Evolutionary conservation across 1,139 yeast species (phyloP), one percentile per base, ranked within the genome.

Genomic region (Suhomyces taliae): DNA sequence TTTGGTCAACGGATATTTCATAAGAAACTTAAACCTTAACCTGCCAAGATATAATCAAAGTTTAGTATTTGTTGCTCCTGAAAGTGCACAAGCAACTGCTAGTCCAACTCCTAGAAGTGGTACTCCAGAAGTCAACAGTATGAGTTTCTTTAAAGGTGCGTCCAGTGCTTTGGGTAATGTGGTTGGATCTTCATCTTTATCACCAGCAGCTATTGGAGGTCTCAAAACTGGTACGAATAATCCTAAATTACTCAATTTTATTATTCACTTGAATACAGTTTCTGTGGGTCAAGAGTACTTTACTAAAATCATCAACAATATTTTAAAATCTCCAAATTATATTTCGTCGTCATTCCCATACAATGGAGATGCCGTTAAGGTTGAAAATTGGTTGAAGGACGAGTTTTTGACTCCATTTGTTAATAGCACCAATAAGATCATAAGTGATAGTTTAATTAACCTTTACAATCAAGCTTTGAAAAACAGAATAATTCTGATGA

Each of bases 401-500:
- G 76, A 64, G 48, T 72, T 65, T 49, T 65, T 66, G 48, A 72
- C 58, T 29, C 79, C 70, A 60, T 84, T 66, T 55, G 61, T 49
- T 55, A 66, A 49, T 59, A 71, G 55, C 55, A 63, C 83, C 2
- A 71, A 74, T 37, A 76, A 74, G 43, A 67, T 85, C 9, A 63
- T 85, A 19, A 72, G 67, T 27, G 86, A 82, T 41, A 78, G 81
- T 37, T 63, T 86, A 38, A 77, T 76, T 40, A 72, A 76, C 26
- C 67, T 87, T 12, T 87, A 81, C 60, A 78, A 81, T 46, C 86
- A 81, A 50, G 78, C 82, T 1, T 69, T 86, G 49, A 81, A 78
- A 53, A 67, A 71, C 35, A 79, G 77, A 50, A 57, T 85, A 5
- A 63, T 78, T 9, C 61, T 66, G 2, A 56, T 84, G 47, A 69